Conservation (phyloP, 352 stramenopile species). For the Phytophthora sansomeana region DNA sequence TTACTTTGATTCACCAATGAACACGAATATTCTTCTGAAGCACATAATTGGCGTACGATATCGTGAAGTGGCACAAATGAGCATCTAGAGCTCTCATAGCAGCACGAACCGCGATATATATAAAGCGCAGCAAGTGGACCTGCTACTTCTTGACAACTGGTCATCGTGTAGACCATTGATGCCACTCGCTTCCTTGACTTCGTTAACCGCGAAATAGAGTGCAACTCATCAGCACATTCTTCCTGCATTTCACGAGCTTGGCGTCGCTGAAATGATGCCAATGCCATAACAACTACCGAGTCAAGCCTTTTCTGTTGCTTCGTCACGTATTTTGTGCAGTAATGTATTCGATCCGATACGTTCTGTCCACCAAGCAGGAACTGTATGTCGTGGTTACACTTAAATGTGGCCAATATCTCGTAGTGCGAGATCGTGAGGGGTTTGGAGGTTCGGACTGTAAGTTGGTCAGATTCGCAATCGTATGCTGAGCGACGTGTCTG, state of each 20-base stretch:
- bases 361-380: conserved; percentile 1
- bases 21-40: background rate
- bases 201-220: background rate
- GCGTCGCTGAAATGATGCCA: background rate
- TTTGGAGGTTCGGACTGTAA: no score
- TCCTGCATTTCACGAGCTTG: conserved; percentile 4
- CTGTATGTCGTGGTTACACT: no score
- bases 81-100: conserved; percentile 3
- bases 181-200: background rate
- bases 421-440: no score
- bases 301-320: conserved; percentile 9
- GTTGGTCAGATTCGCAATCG: no score
- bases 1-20: no score
- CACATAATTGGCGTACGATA: conserved; percentile 2
- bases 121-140: conserved; percentile 7
- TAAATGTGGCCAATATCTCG: conserved; percentile 10
- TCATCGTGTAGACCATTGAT: conserved; percentile 13
- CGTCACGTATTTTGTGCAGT: conserved; percentile 9
- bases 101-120: conserved; percentile 7
- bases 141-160: conserved; percentile 1
- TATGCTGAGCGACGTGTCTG: no score
- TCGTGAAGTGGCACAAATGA: conserved; percentile 2
- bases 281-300: background rate
- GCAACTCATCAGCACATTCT: background rate
- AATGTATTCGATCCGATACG: conserved; percentile 10